A percentile compares a stretch with the other conserved stretches of the same genome.
Conservation (phyloP, 116 monocot genomes). For the Papilionanthe hybrid region DNA sequence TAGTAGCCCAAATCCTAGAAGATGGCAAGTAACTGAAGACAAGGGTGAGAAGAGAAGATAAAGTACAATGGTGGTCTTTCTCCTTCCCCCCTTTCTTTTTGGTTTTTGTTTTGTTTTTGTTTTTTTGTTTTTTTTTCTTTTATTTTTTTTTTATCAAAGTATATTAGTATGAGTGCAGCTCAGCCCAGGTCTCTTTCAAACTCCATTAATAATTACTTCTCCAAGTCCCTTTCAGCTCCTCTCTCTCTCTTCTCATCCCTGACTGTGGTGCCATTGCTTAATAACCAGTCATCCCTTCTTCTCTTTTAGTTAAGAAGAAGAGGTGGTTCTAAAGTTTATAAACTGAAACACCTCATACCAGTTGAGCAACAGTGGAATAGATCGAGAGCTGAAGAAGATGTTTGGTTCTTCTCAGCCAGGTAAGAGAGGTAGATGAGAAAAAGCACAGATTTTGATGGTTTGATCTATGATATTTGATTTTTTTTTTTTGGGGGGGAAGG, state of each 20-base stretch:
- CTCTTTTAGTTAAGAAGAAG: background rate
- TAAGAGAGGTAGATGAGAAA: background rate
- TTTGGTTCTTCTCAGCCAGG: background rate
- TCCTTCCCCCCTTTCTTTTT: background rate
- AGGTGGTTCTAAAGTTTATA: background rate
- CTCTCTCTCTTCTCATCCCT: constrained; percentile 27
- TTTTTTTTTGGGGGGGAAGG: background rate
- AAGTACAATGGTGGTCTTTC: background rate
- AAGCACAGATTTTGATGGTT: background rate
- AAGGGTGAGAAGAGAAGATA: background rate
- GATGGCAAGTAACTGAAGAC: background rate
- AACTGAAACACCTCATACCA: background rate
- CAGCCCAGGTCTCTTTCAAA: constrained; percentile 38
- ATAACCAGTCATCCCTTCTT: background rate
- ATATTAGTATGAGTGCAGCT: constrained; percentile 36
- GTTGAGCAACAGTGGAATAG: background rate
- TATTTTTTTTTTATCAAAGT: constrained; percentile 6
- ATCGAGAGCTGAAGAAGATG: background rate
- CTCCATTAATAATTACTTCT: constrained; percentile 33
- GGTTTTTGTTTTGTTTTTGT: background rate
- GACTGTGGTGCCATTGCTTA: background rate
- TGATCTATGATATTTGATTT: background rate
- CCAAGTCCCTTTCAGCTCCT: constrained; percentile 24
- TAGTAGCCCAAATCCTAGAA: constrained; percentile 3
- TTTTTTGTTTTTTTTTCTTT: background rate